Conservation (phyloP, 306 rosid genomes). For the Glycyrrhiza uralensis region DNA sequence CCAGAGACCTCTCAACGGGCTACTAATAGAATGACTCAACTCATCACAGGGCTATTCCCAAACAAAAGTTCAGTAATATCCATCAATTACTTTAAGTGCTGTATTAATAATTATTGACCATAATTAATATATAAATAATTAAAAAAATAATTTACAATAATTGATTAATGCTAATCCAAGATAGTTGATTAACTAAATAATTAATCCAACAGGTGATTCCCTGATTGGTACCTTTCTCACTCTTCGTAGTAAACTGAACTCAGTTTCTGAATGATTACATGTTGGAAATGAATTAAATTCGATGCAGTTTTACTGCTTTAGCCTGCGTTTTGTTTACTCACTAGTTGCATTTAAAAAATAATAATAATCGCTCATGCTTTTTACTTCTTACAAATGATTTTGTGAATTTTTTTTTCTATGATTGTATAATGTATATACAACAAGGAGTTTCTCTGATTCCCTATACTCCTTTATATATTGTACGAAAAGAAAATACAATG, state of each 20-base stretch:
- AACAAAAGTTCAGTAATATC: no score
- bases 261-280: background rate
- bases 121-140: no score
- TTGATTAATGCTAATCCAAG: no score
- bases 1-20: no score
- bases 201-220: no score
- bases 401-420: no score
- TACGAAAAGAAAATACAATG: slow-evolving; percentile 18
- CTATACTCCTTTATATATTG: background rate
- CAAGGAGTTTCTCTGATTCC: background rate
- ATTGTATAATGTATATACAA: background rate
- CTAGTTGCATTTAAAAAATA: background rate
- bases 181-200: no score
- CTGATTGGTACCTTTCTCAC: background rate
- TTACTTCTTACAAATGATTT: background rate
- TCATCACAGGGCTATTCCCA: no score
- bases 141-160: no score
- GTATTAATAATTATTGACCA: no score
- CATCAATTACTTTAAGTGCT: no score
- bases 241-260: background rate
- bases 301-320: background rate
- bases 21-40: no score
- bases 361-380: background rate
- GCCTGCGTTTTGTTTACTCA: background rate
- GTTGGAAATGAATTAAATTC: background rate